Base-by-base conservation (phyloP, 2,329 filamentous ascomycete species). In the Pyrenophora seminiperda region DNA sequence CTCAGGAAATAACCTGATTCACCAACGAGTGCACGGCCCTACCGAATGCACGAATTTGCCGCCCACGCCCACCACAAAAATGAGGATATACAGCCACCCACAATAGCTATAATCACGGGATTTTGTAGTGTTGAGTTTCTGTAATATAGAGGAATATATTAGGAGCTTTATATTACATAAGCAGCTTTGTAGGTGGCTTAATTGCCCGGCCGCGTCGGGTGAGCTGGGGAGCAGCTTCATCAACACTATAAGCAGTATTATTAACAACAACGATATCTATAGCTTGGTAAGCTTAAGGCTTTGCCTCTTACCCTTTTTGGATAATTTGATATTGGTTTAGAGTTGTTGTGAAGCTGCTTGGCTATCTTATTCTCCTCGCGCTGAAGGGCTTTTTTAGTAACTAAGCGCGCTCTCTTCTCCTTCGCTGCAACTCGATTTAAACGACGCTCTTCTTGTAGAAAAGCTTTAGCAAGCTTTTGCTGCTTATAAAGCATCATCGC, bases 61-160 rank as follows among this genome's bases (percentile, higher is more conserved):
- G 27, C 37, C 13, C 37, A 27, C 18, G 13, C 18, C 13, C 37
- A 40, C 37, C 20, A 27, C 37, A 14, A 6, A 40, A 24, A 19
- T 40, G 20, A 40, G 37, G 37, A 17, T 40, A 22, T 40, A 40
- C n/a, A n/a, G n/a, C n/a, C n/a, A n/a, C n/a, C n/a, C n/a, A n/a
- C n/a, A n/a, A n/a, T n/a, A n/a, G n/a, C 37, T 40, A 40, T 40
- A 6, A 40, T 27, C 37, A 40, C 37, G 37, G 24, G 37, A 40
- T 40, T 40, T 27, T 27, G 13, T 40, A 27, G 18, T 27, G 20
- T 40, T 40, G 37, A 14, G 11, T 14, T 40, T 19, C 13, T 14
- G 18, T 40, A 14, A 14, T 14, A 19, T 40, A 40, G 13, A 17
- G n/a, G 37, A 40, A 20, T 40, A 40, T 14, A 40, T 41, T 31